These are phyloP conservation scores for Xylona heveae DNA, from an alignment of 495 filamentous ascomycete genomes.

Conservation along the genomic window DNA sequence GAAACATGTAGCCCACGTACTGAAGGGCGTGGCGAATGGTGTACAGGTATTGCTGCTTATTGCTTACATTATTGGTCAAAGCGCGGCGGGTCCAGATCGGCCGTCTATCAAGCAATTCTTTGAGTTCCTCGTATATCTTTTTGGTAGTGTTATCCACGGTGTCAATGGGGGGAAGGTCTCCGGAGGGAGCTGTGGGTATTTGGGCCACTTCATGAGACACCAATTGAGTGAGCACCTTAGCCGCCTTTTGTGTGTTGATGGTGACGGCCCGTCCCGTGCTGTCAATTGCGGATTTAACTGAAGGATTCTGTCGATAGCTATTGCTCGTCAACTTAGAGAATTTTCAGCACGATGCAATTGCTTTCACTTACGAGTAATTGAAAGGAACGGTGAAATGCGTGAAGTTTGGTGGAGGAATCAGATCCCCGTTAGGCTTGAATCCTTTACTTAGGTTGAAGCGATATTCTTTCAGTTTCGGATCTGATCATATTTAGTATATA, in stretches of 20 bases:
- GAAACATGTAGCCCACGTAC: slow-evolving; percentile 76
- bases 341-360: background rate
- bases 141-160: slow-evolving; percentile 28
- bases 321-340: background rate
- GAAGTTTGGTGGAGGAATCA: slow-evolving; percentile 64
- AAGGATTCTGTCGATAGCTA: slow-evolving; percentile 18
- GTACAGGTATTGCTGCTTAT: slow-evolving; percentile 24
- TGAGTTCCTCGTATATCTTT: slow-evolving; percentile 33
- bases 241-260: slow-evolving; percentile 27
- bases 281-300: slow-evolving; percentile 29
- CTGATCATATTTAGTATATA: slow-evolving; percentile 22
- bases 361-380: slow-evolving; percentile 24
- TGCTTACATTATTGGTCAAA: slow-evolving; percentile 35
- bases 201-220: slow-evolving; percentile 33
- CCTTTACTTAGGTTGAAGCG: slow-evolving; percentile 44
- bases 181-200: slow-evolving; percentile 30
- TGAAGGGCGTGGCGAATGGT: slow-evolving; percentile 41
- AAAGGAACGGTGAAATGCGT: slow-evolving; percentile 45
- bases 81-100: slow-evolving; percentile 75
- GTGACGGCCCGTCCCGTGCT: slow-evolving; percentile 25
- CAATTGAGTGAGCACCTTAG: slow-evolving; percentile 31
- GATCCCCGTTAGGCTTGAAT: slow-evolving; percentile 31
- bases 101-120: slow-evolving; percentile 39
- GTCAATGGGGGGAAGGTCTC: slow-evolving; percentile 24
- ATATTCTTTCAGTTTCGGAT: slow-evolving; percentile 52